A percentile compares a stretch with the other conserved stretches of the same genome.
Conservation (phyloP, 1,284 basidiomycete species). For the Apiotrichum laibachii region DNA sequence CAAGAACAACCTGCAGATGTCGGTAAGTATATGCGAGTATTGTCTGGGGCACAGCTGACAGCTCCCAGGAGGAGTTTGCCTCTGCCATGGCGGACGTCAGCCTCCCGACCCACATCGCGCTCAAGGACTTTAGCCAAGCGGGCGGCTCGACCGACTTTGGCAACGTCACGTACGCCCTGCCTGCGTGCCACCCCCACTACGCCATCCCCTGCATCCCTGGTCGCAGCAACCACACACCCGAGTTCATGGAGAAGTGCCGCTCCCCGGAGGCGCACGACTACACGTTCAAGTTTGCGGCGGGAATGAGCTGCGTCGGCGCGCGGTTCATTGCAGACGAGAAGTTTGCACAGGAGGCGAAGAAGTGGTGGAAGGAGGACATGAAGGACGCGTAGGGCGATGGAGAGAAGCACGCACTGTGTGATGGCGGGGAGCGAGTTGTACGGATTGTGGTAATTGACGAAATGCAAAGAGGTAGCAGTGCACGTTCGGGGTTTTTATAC, state of each 20-base stretch:
- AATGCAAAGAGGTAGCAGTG: too few relatives aligned
- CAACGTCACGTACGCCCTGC: conserved; percentile 28
- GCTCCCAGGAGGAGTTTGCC: conserved; percentile 12
- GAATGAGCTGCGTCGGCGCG: conserved; percentile 43
- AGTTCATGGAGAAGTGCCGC: conserved; percentile 23
- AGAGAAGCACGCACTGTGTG: neutral
- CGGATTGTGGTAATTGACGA: too few relatives aligned
- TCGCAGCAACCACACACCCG: conserved; percentile 32
- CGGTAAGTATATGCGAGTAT: conserved; percentile 7
- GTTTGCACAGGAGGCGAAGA: conserved; percentile 35
- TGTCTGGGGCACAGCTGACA: neutral
- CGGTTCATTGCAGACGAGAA: conserved; percentile 43
- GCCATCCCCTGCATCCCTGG: conserved; percentile 20
- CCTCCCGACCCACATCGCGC: conserved; percentile 4
- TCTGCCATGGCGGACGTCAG: conserved; percentile 7
- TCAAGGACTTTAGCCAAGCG: conserved; percentile 6
- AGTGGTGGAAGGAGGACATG: conserved; percentile 30
- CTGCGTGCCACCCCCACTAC: conserved; percentile 27
- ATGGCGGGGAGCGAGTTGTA: neutral
- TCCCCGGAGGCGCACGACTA: conserved; percentile 29
- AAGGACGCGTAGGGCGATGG: neutral
- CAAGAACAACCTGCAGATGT: conserved; percentile 35
- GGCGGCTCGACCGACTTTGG: conserved; percentile 23
- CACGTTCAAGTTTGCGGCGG: conserved; percentile 39
- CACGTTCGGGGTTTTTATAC: too few relatives aligned